Conservation (phyloP, 805 yeast genomes). For the Tetrapisispora nanseiensis region DNA sequence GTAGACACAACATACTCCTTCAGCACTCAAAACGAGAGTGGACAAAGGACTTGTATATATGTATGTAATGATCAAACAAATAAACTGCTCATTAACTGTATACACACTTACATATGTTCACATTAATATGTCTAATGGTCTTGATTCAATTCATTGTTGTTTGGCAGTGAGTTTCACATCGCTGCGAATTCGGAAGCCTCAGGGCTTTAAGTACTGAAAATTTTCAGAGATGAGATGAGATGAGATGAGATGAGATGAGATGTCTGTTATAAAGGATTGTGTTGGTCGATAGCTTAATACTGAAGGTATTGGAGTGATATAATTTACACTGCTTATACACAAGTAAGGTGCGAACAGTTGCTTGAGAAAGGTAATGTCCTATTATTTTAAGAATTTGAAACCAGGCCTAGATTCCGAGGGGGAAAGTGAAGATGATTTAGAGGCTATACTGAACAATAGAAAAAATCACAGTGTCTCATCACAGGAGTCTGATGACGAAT, state of each 20-base stretch:
- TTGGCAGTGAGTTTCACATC: too few relatives aligned
- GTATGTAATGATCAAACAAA: not conserved
- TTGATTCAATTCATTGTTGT: too few relatives aligned
- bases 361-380: constrained; percentile 18
- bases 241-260: constrained; percentile 3
- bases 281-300: too few relatives aligned
- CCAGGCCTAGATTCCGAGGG: constrained; percentile 27
- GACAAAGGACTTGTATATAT: not conserved
- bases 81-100: too few relatives aligned
- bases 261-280: too few relatives aligned
- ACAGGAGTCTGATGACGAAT: constrained; percentile 34
- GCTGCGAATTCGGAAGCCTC: too few relatives aligned
- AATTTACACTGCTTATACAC: too few relatives aligned
- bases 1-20: too few relatives aligned
- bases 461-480: constrained; percentile 14
- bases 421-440: constrained; percentile 14
- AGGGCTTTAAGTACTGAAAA: not conserved
- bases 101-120: too few relatives aligned
- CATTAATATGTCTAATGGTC: too few relatives aligned
- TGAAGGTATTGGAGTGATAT: too few relatives aligned
- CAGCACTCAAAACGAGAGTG: not conserved
- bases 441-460: constrained; percentile 40
- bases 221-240: constrained; percentile 11
- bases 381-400: constrained; percentile 24
- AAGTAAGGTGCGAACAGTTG: too few relatives aligned